These are phyloP conservation scores for Calonectria pauciramosa DNA, from an alignment of 2,329 filamentous ascomycete genomes.

Conservation along the genomic window DNA sequence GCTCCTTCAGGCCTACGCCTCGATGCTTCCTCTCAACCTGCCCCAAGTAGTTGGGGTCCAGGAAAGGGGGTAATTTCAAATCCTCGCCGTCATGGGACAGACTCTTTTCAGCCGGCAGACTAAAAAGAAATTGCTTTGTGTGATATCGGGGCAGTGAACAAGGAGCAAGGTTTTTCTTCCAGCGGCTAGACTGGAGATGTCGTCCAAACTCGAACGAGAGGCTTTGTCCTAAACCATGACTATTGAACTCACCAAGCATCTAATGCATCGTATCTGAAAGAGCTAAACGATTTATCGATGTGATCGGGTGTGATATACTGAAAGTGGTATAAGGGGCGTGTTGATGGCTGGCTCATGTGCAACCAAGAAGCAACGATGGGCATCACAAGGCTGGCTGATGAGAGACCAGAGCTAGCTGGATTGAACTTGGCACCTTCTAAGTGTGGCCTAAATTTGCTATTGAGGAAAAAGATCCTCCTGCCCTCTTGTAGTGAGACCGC, in stretches of 20 bases:
- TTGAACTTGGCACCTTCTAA: neutral
- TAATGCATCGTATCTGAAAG: neutral
- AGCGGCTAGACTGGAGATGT: neutral
- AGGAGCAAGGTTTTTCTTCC: neutral
- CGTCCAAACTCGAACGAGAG: neutral
- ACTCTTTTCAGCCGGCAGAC: neutral
- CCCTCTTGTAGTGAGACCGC: neutral
- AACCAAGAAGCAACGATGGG: neutral
- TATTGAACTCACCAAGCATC: neutral
- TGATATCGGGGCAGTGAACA: neutral
- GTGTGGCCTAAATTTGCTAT: neutral
- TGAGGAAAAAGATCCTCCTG: neutral
- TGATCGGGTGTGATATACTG: neutral
- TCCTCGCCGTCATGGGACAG: neutral
- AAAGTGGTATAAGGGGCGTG: neutral
- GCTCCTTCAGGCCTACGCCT: neutral
- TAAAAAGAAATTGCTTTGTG: neutral
- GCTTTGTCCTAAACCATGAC: neutral
- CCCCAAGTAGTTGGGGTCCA: no score
- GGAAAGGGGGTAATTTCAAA: neutral
- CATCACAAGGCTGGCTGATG: slow-evolving; percentile 3
- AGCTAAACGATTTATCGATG: neutral
- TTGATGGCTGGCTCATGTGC: neutral
- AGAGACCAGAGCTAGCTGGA: neutral
- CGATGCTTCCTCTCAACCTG: neutral